phyloP scores from a whole-genome alignment of 148 eudicot genomes.

The Diospyros lotus region DNA sequence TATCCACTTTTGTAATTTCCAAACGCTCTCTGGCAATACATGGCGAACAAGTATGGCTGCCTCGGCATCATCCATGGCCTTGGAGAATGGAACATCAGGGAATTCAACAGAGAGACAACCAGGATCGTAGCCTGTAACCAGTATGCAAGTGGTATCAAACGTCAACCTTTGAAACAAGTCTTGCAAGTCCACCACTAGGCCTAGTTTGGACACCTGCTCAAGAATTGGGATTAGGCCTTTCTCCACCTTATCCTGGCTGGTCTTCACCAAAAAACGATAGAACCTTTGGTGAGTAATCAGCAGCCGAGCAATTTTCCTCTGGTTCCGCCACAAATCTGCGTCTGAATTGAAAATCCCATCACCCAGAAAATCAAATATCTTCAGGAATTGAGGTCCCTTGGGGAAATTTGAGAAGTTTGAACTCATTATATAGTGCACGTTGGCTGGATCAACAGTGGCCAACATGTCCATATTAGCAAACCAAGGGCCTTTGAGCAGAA shows the following conservation, averaged over 20 bases:
- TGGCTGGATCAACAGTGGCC: constrained; percentile 31
- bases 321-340: constrained; percentile 30
- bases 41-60: constrained; percentile 37
- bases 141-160: constrained; percentile 42
- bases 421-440: constrained; percentile 49
- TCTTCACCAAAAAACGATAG: constrained; percentile 24
- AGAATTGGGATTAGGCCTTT: constrained; percentile 39
- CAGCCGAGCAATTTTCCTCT: constrained; percentile 33
- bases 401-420: constrained; percentile 46
- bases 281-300: constrained; percentile 31
- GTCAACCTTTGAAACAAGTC: constrained; percentile 54
- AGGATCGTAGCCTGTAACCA: constrained; percentile 45
- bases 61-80: constrained; percentile 50
- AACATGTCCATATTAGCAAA: constrained; percentile 35
- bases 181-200: constrained; percentile 41
- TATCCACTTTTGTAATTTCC: constrained; percentile 57
- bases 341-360: constrained; percentile 53
- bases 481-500: constrained; percentile 50
- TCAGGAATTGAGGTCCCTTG: constrained; percentile 36
- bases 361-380: constrained; percentile 49
- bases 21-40: constrained; percentile 31
- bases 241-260: constrained; percentile 26
- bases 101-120: constrained; percentile 32
- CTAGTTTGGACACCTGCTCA: constrained; percentile 22
- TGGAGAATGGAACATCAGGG: constrained; percentile 29